phyloP scores from a whole-genome alignment of 2,329 filamentous ascomycete species.

The Emergomyces orientalis region DNA sequence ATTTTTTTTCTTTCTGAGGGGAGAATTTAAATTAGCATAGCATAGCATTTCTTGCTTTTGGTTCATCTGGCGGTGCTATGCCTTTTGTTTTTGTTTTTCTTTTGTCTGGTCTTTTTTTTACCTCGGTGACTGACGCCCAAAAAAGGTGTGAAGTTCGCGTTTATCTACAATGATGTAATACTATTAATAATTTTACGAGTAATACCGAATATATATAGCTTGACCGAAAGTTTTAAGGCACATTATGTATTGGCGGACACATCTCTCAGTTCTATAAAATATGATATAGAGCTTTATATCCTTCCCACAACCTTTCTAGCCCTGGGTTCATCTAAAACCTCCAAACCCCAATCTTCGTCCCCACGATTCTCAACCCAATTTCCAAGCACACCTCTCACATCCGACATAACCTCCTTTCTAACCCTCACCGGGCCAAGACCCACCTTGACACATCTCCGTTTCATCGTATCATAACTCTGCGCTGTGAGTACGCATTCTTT shows the following conservation, averaged over 20 bases:
- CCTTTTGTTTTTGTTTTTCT: neutral
- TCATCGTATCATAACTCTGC: conserved; percentile 26
- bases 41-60: neutral
- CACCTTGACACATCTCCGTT: conserved; percentile 15
- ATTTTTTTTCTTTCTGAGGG: neutral
- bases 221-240: neutral
- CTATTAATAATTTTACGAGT: neutral
- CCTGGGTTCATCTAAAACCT: conserved; percentile 25
- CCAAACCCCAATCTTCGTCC: conserved; percentile 31
- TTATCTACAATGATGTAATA: neutral
- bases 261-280: neutral
- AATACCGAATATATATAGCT: neutral
- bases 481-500: conserved; percentile 10
- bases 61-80: neutral
- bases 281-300: neutral
- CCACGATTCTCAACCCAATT: conserved; percentile 32
- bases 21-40: neutral
- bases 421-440: conserved; percentile 17
- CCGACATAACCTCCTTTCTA: conserved; percentile 20
- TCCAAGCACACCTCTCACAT: conserved; percentile 26
- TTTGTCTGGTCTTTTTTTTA: too few relatives aligned
- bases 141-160: neutral
- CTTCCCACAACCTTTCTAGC: neutral
- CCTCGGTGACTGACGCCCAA: neutral
- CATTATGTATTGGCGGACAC: neutral